Base-by-base conservation (phyloP, 2,329 filamentous ascomycete genomes). In the Fusarium goolgardi region DNA sequence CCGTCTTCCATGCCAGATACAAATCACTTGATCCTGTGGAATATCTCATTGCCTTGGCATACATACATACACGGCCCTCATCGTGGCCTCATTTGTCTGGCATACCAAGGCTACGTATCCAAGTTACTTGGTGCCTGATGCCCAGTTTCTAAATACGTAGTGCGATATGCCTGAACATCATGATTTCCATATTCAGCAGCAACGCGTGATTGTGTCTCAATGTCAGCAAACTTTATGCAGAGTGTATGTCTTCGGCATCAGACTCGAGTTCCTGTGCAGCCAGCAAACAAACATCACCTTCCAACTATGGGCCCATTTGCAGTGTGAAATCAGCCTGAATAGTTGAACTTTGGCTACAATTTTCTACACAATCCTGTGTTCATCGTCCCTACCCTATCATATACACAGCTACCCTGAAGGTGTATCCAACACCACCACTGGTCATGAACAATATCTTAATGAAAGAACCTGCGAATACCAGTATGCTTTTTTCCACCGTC, bases 391-490 rank as follows among this genome's bases (percentile, higher is more conserved):
- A 55, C n/a, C 21, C 37, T 27, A 13, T 32, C 34, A 31, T 20
- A 12, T 13, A 40, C 20, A n/a, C 25, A 45, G 13, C 40, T 57
- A 34, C 54, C 46, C 39, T 40, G n/a, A 37, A 59, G 45, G 27
- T 39, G 32, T 65, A 54, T 65, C 23, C 47, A 65, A 47, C 31
- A 34, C 43, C 13, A 21, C 20, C 13, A 18, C 23, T 23, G 21
- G 20, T 23, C 40, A 45, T 32, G 25, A 32, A 18, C 13, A 27
- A 13, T 18, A 23, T 40, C 16, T 70, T n/a, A 84, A 52, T 80
- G 80, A 70, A 85, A 84, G 55, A 84, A 76, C 55, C 76, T 82
- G 40, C 81, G 80, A 55, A 83, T 76, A 11, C 81, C 78, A 58
- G 80, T 78, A 20, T 79, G 76, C 27, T 56, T 69, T 47, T 53